Evolutionary conservation across 148 eudicot genomes (phyloP).

Genomic region (Amaranthus hypochondriacus): DNA sequence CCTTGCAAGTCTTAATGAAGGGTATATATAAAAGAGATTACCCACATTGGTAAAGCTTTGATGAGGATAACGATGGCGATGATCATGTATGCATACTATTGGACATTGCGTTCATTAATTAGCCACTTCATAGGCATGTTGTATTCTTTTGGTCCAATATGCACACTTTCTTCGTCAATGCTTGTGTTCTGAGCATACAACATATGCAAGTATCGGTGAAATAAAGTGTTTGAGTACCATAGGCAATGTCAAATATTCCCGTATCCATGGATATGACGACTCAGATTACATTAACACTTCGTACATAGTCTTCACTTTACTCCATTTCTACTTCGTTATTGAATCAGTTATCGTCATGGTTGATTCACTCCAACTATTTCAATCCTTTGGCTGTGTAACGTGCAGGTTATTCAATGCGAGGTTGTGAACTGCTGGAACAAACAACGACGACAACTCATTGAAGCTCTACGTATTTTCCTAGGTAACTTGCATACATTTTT

Average conservation of each 20-base stretch:
- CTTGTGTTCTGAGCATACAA: background rate
- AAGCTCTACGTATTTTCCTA: conserved; percentile 26
- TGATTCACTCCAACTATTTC: background rate
- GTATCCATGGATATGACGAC: background rate
- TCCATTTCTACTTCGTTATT: background rate
- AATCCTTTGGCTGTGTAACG: background rate
- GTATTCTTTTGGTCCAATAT: background rate
- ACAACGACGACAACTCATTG: conserved; percentile 33
- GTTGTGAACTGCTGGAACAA: conserved; percentile 34
- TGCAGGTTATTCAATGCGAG: conserved; percentile 33
- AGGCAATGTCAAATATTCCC: background rate
- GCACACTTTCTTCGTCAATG: background rate
- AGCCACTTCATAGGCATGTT: background rate
- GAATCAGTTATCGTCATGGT: background rate
- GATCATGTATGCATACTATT: too few species aligned
- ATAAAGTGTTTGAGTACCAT: background rate
- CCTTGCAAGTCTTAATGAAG: too few species aligned
- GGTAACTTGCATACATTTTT: conserved; percentile 34
- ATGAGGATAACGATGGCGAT: too few species aligned
- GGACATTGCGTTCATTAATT: too few species aligned
- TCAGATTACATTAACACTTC: background rate
- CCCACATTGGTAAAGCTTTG: too few species aligned
- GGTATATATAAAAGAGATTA: too few species aligned
- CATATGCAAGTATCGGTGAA: background rate
- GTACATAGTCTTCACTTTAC: background rate